Evolutionary conservation across 805 yeast species (phyloP).

Genomic region (Barnettozyma siamensis): DNA sequence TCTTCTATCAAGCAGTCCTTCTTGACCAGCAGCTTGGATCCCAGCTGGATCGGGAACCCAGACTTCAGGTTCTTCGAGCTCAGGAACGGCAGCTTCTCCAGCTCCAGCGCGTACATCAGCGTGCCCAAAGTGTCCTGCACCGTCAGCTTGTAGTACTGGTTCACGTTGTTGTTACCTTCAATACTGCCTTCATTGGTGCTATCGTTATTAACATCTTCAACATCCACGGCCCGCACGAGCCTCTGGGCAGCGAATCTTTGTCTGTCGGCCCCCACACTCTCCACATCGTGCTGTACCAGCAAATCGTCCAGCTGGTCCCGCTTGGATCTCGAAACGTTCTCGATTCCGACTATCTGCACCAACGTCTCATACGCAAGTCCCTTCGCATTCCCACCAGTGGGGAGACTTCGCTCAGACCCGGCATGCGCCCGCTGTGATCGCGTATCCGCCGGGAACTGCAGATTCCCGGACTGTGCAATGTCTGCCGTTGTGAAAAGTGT

Average conservation of each 20-base stretch:
- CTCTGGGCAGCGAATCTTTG: conserved; percentile 26
- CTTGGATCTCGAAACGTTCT: conserved; percentile 47
- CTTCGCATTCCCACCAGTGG: neutral
- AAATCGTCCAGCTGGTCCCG: conserved; percentile 52
- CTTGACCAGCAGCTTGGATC: conserved; percentile 50
- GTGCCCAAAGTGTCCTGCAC: conserved; percentile 50
- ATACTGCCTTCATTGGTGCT: neutral
- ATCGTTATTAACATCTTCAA: conserved; percentile 31
- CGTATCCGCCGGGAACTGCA: conserved; percentile 14
- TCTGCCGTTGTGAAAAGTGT: conserved; percentile 11
- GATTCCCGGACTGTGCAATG: conserved; percentile 7
- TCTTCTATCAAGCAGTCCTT: conserved; percentile 41
- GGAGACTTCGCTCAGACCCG: conserved; percentile 9
- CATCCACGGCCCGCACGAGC: conserved; percentile 41
- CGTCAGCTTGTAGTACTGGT: conserved; percentile 44
- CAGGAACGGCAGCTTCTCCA: conserved; percentile 46
- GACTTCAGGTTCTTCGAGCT: conserved; percentile 18
- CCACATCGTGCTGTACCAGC: conserved; percentile 46
- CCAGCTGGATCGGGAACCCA: conserved; percentile 41
- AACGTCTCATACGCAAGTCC: conserved; percentile 26
- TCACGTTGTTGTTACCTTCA: conserved; percentile 15
- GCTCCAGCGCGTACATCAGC: conserved; percentile 52
- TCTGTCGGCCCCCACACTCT: conserved; percentile 55
- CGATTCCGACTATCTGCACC: conserved; percentile 52
- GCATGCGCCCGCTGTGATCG: conserved; percentile 17